Evolutionary conservation across 768 basidiomycete genomes (phyloP).

Genomic region (Trichaptum fuscoviolaceum): DNA sequence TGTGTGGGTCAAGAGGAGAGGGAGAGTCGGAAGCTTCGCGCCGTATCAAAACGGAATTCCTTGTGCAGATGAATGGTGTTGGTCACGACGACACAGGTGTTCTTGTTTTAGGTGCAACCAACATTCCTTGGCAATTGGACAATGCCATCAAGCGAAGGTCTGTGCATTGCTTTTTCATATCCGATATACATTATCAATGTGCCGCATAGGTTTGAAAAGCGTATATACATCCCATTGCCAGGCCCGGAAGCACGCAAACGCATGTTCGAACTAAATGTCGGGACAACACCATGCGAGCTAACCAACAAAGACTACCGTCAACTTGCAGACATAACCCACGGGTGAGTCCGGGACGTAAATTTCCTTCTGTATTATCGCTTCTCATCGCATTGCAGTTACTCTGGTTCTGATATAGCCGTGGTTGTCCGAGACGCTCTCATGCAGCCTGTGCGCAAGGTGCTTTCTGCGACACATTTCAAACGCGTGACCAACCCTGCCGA

Average conservation of each 20-base stretch:
- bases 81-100: constrained; percentile 97
- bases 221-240: constrained; percentile 97
- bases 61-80: constrained; percentile 99
- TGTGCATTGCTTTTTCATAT: constrained; percentile 16
- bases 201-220: constrained; percentile 78
- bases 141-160: constrained; percentile 95
- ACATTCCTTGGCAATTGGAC: constrained; percentile 98
- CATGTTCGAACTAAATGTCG: constrained; percentile 98
- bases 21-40: constrained; percentile 97
- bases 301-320: constrained; percentile 69
- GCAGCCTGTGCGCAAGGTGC: constrained; percentile 96
- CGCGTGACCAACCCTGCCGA: constrained; percentile 31
- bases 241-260: constrained; percentile 85
- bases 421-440: constrained; percentile 95
- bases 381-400: constrained; percentile 45
- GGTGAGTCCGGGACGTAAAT: constrained; percentile 33
- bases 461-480: constrained; percentile 95
- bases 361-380: not conserved
- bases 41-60: constrained; percentile 95
- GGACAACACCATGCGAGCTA: constrained; percentile 85
- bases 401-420: constrained; percentile 92
- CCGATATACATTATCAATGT: not conserved
- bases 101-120: constrained; percentile 93
- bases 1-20: constrained; percentile 91
- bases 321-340: constrained; percentile 85